Percentiles rank a stretch among this genome's conserved stretches.
Conservation (phyloP, 441 rosid genomes). For the Syzygium malaccense region DNA sequence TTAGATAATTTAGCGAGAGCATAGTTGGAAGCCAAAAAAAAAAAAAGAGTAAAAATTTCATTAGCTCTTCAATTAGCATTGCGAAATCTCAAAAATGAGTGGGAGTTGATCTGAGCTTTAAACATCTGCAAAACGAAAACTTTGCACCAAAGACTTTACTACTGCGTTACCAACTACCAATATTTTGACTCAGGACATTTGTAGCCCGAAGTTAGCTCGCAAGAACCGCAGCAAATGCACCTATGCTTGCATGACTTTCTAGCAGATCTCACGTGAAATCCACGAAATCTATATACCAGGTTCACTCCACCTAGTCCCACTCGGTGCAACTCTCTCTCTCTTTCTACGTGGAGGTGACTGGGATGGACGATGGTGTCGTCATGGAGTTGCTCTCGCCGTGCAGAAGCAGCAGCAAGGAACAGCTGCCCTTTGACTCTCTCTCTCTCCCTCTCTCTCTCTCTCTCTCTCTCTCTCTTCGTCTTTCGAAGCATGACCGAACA, state of each 20-base stretch:
- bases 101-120: not conserved
- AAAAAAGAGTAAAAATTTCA: not conserved
- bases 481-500: not conserved
- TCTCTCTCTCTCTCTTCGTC: not conserved
- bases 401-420: not conserved
- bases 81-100: not conserved
- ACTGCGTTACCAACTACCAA: not conserved
- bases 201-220: not conserved
- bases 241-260: not conserved
- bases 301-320: not conserved
- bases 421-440: too few species aligned
- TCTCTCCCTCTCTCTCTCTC: not conserved
- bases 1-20: not conserved
- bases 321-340: not conserved
- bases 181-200: not conserved
- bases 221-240: not conserved
- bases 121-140: not conserved
- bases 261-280: not conserved
- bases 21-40: accelerated
- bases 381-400: not conserved
- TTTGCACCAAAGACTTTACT: not conserved
- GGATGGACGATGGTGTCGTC: not conserved
- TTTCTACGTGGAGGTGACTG: not conserved
- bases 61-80: not conserved
- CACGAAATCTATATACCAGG: not conserved